Evolutionary conservation across 495 filamentous ascomycete species (phyloP).

Genomic region (Bryoglossum gracile): DNA sequence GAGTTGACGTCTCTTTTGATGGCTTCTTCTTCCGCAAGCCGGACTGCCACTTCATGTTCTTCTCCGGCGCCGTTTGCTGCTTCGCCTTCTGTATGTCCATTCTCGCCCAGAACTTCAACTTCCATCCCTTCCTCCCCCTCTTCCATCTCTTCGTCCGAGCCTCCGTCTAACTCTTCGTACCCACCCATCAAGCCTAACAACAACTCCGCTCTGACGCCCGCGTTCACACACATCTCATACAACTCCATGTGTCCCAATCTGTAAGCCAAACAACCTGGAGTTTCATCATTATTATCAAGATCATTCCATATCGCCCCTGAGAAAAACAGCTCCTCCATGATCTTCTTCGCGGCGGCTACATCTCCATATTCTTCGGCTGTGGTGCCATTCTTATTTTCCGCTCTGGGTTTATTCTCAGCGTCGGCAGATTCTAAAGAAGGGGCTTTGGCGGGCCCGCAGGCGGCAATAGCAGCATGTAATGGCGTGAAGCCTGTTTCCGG

Average conservation of each 20-base stretch:
- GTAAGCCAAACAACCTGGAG: constrained; percentile 79
- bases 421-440: neutral
- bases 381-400: constrained; percentile 32
- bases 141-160: constrained; percentile 49
- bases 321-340: constrained; percentile 68
- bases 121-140: constrained; percentile 24
- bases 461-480: constrained; percentile 83
- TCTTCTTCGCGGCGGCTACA: constrained; percentile 51
- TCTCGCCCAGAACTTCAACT: constrained; percentile 26
- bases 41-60: constrained; percentile 16
- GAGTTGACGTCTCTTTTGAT: constrained; percentile 28
- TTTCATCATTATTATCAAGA: constrained; percentile 76
- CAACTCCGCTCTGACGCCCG: constrained; percentile 86
- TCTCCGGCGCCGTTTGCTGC: constrained; percentile 5
- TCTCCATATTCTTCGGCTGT: constrained; percentile 30
- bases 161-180: constrained; percentile 66
- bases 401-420: constrained; percentile 23
- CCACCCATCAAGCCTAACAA: constrained; percentile 67
- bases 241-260: constrained; percentile 62
- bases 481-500: constrained; percentile 78
- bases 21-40: constrained; percentile 20
- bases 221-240: constrained; percentile 82
- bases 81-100: neutral
- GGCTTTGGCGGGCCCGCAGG: constrained; percentile 50
- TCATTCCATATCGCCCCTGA: constrained; percentile 98